Evolutionary conservation across 345 rosid species (phyloP).

Genomic region (Rhodamnia rubescens): DNA sequence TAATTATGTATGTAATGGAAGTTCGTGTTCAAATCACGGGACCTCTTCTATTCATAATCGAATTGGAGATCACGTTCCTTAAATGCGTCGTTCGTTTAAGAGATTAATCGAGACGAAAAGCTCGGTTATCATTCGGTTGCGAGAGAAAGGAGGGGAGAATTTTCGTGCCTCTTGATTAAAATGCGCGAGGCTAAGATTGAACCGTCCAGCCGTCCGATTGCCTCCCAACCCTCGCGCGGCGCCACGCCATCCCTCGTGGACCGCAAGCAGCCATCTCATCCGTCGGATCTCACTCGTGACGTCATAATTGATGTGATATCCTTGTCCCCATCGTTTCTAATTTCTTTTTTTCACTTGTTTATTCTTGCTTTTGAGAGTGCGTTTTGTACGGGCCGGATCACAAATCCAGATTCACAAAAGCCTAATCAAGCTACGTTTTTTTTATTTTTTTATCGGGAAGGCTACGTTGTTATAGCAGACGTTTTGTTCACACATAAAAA

Average conservation of each 20-base stretch:
- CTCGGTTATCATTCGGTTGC: background rate
- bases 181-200: background rate
- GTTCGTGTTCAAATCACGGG: accelerated
- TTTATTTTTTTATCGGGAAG: too few relatives aligned
- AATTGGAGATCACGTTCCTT: too few relatives aligned
- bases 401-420: background rate
- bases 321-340: background rate
- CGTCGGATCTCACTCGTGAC: background rate
- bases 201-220: background rate
- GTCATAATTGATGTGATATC: background rate
- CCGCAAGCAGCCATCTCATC: background rate
- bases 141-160: background rate
- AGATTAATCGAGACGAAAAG: background rate
- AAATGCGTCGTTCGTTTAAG: background rate
- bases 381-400: background rate
- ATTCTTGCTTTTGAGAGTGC: background rate
- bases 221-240: background rate
- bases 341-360: background rate
- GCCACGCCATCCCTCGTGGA: background rate
- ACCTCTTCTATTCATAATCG: accelerated
- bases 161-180: too few relatives aligned
- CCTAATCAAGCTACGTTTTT: background rate
- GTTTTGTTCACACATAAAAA: too few relatives aligned
- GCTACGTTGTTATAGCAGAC: background rate
- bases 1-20: background rate